These are phyloP conservation scores for Aspergillus nidulans DNA, from an alignment of 495 filamentous ascomycete species.

Conservation along the genomic window DNA sequence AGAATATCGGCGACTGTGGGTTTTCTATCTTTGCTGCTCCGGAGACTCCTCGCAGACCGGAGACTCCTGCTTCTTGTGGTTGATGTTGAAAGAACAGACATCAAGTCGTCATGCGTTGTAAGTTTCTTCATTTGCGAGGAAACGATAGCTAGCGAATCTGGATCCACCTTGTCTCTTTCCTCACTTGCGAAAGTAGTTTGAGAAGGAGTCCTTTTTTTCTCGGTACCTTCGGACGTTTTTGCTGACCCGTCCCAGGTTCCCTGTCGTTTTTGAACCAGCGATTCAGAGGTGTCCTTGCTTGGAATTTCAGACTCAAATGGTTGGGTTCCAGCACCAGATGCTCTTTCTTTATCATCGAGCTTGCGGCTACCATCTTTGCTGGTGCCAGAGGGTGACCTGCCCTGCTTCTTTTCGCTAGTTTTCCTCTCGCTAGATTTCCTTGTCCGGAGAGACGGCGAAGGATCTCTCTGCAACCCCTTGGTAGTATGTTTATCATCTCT, in stretches of 20 bases:
- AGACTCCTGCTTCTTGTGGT: constrained; percentile 62
- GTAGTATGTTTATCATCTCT: constrained; percentile 9
- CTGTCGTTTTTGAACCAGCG: constrained; percentile 42
- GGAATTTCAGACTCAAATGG: constrained; percentile 34
- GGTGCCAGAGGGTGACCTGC: constrained; percentile 10
- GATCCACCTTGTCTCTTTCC: constrained; percentile 42
- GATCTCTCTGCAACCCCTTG: constrained; percentile 8
- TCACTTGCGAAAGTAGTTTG: constrained; percentile 28
- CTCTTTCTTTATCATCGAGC: constrained; percentile 20
- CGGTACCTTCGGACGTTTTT: constrained; percentile 4
- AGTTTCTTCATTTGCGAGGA: constrained; percentile 59
- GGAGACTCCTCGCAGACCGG: constrained; percentile 65
- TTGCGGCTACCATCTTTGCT: constrained; percentile 20
- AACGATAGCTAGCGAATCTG: constrained; percentile 34
- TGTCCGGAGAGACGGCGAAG: constrained; percentile 9
- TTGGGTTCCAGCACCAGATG: constrained; percentile 26
- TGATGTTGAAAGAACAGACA: constrained; percentile 82
- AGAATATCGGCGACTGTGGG: constrained; percentile 72
- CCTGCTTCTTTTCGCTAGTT: constrained; percentile 9
- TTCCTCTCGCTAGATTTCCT: constrained; percentile 8
- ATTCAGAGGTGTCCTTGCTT: constrained; percentile 33
- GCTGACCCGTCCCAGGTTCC: constrained; percentile 35
- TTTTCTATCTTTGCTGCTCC: constrained; percentile 60
- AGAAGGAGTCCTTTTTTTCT: constrained; percentile 12
- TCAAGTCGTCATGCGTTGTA: constrained; percentile 88